Base-by-base conservation (phyloP, 371 early-diverging fungal species). In the Funneliformis caledonium region DNA sequence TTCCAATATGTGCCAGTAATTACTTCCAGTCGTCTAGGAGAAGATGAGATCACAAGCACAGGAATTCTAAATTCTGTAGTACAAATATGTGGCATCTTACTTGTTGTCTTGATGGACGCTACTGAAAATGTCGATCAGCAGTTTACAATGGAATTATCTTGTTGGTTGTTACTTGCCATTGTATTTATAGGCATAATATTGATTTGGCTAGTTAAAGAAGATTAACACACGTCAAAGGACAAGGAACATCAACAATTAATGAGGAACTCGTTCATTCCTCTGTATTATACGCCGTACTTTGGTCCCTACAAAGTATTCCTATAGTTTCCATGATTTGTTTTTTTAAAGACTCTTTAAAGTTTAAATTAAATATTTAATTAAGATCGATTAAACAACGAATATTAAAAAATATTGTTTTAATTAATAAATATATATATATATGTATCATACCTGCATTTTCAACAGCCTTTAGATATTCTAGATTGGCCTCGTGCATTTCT, bases 1-100 rank as follows among this genome's bases (percentile, higher is more conserved):
- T 88, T 88, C 68, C 90, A 88, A 83, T 90, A 83, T 81, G 88
- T 87, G 8, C 85, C 87, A 45, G 86, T 86, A 69, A 72, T 88
- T 43, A 79, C 43, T 42, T 69, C 70, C 48, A 61, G 47, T 4
- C 86, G 84, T 73, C 86, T 86, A 69, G 86, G 87, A 14, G 72
- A 87, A 22, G 87, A 83, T 73, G 90, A 90, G 68, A 87, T 87
- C 45, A 86, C 87, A 56, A 86, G 88, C 10, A 85, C 90, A 47
- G 88, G 90, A 26, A 75, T 81, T 26, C 47, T 81, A 50, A 76
- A 81, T 69, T 56, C 81, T 11, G 31, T 9, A 19, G 81, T 62
- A 16, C 76, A 76, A 60, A 60, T 81, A 22, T 81, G 52, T 42
- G 81, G 77, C 1, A 65, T 76, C n/a, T n/a, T 77, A 56, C 48